Conservation (phyloP, 106 monocot species). For the Platanthera zijinensis region DNA sequence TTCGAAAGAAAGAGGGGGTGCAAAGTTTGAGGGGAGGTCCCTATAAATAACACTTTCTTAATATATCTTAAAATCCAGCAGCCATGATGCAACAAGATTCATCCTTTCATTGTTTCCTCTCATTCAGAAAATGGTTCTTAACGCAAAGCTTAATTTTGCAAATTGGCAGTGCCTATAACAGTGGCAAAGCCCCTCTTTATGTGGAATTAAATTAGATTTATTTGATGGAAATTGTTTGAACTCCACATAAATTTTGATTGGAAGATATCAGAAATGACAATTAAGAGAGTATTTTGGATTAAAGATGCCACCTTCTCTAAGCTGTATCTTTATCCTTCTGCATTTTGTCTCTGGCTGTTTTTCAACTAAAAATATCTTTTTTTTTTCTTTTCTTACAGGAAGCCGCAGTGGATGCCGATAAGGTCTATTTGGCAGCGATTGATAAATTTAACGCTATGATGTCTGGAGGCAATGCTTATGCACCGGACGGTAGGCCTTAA, state of each 20-base stretch:
- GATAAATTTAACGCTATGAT: slow-evolving; percentile 91
- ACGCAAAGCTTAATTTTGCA: neutral
- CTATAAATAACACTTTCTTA: neutral
- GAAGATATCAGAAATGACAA: neutral
- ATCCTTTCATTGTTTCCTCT: neutral
- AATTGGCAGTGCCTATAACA: neutral
- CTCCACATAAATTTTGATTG: neutral
- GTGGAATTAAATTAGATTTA: neutral
- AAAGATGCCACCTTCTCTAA: neutral
- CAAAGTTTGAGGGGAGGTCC: neutral
- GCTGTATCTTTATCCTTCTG: neutral
- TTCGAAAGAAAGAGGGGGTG: neutral
- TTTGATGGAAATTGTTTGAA: neutral
- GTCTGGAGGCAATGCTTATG: slow-evolving; percentile 49
- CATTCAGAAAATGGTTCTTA: neutral
- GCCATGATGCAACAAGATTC: neutral
- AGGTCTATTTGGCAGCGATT: slow-evolving; percentile 89
- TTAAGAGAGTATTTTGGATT: neutral
- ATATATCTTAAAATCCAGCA: neutral
- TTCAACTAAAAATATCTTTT: neutral
- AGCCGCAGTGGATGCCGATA: slow-evolving; percentile 83
- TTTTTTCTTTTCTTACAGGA: slow-evolving; percentile 10
- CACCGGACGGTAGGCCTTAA: slow-evolving; percentile 53
- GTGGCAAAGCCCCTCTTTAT: neutral
- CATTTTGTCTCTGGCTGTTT: neutral